phyloP scores from a whole-genome alignment of 148 eudicot species.

The Vaccinium vitisidaea region DNA sequence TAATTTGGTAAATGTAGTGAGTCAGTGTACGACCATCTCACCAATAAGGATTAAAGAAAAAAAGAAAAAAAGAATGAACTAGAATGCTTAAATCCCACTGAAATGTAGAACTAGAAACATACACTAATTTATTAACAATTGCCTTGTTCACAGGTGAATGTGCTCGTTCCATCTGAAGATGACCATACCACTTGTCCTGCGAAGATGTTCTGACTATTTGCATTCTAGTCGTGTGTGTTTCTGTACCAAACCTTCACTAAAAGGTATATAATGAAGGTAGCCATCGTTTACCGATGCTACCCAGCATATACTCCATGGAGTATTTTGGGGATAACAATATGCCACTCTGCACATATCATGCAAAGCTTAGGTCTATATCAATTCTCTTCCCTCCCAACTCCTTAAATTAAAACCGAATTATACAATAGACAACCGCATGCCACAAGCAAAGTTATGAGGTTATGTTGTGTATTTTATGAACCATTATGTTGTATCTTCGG shows the following conservation, averaged over 20 bases:
- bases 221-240: background rate
- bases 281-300: background rate
- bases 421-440: background rate
- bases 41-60: background rate
- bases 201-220: background rate
- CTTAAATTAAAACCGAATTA: too few species aligned
- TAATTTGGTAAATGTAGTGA: background rate
- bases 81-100: background rate
- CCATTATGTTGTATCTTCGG: background rate
- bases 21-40: background rate
- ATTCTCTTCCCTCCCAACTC: background rate
- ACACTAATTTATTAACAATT: background rate
- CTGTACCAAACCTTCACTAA: slow-evolving; percentile 5
- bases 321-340: background rate
- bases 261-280: background rate
- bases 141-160: slow-evolving; percentile 17
- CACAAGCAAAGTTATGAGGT: background rate
- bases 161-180: background rate
- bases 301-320: background rate
- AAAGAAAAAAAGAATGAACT: background rate
- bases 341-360: background rate
- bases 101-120: background rate
- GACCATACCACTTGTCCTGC: background rate
- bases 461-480: background rate
- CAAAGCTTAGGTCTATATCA: background rate